Evolutionary conservation across 495 filamentous ascomycete genomes (phyloP).

Genomic region (Neurospora sp.): DNA sequence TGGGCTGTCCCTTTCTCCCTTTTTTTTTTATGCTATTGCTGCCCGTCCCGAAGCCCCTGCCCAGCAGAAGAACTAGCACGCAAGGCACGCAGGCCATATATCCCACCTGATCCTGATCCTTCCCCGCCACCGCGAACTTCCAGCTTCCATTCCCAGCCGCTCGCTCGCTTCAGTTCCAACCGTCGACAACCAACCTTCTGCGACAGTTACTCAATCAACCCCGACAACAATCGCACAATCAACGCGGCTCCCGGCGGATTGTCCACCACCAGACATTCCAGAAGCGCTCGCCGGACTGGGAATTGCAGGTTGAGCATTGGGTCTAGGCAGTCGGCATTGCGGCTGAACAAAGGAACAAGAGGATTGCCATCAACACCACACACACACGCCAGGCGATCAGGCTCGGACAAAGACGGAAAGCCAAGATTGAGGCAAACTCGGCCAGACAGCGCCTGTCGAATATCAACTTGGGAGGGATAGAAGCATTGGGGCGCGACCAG

Average conservation of each 20-base stretch:
- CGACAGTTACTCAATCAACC: constrained; percentile 1
- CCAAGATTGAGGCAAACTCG: neutral
- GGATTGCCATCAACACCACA: neutral
- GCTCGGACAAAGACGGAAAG: neutral
- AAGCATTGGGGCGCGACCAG: neutral
- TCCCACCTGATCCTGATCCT: constrained; percentile 11
- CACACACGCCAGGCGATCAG: neutral
- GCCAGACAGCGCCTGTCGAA: neutral
- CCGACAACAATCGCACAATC: constrained; percentile 3
- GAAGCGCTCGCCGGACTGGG: neutral
- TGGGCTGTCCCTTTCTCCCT: neutral
- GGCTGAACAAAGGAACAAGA: neutral
- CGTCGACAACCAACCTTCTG: constrained; percentile 7
- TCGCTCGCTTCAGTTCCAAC: neutral
- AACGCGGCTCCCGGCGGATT: neutral
- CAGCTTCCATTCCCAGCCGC: neutral
- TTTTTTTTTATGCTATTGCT: neutral
- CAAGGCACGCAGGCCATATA: constrained; percentile 13
- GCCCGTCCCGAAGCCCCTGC: neutral
- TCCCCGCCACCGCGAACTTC: constrained; percentile 10
- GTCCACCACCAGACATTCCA: neutral
- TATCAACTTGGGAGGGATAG: neutral
- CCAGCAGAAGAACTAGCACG: neutral
- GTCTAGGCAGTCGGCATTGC: neutral
- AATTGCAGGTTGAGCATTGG: neutral